Evolutionary conservation across 1,284 basidiomycete species (phyloP).

Genomic region (Cerioporus squamosus): DNA sequence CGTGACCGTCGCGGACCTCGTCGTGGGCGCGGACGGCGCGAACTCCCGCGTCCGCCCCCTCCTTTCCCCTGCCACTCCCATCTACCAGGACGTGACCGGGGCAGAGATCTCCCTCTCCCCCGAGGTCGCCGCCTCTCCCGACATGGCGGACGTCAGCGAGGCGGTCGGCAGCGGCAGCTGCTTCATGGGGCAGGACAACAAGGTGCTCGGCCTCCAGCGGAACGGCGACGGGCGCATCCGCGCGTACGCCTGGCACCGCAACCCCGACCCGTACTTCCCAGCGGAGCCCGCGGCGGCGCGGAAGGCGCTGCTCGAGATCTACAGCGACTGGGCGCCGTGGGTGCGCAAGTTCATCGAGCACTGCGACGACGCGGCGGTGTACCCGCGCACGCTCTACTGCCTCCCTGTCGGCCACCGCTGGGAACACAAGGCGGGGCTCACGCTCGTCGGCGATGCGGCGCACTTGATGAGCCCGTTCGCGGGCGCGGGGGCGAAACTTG

Average conservation of each 20-base stretch:
- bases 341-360: slow-evolving; percentile 12
- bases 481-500: slow-evolving; percentile 49
- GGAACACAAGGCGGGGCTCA: slow-evolving; percentile 16
- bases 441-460: slow-evolving; percentile 48
- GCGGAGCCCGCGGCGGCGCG: slow-evolving; percentile 7
- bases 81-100: slow-evolving; percentile 9
- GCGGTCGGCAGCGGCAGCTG: slow-evolving; percentile 6
- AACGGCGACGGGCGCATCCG: slow-evolving; percentile 12
- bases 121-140: background rate
- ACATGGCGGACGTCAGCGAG: slow-evolving; percentile 6
- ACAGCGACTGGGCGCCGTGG: slow-evolving; percentile 13
- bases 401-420: slow-evolving; percentile 13
- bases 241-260: slow-evolving; percentile 7
- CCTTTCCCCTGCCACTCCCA: slow-evolving; percentile 9
- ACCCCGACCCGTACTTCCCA: slow-evolving; percentile 9
- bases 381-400: slow-evolving; percentile 8
- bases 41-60: slow-evolving; percentile 46
- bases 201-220: slow-evolving; percentile 1
- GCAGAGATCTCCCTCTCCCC: slow-evolving; percentile 10
- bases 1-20: slow-evolving; percentile 18
- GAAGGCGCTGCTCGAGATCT: slow-evolving; percentile 4
- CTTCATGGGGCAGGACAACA: slow-evolving; percentile 2
- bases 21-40: slow-evolving; percentile 53
- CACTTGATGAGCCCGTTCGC: slow-evolving; percentile 48
- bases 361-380: slow-evolving; percentile 8